These are phyloP conservation scores for Kwoniella shandongensis DNA, from an alignment of 768 basidiomycete genomes.

Conservation along the genomic window DNA sequence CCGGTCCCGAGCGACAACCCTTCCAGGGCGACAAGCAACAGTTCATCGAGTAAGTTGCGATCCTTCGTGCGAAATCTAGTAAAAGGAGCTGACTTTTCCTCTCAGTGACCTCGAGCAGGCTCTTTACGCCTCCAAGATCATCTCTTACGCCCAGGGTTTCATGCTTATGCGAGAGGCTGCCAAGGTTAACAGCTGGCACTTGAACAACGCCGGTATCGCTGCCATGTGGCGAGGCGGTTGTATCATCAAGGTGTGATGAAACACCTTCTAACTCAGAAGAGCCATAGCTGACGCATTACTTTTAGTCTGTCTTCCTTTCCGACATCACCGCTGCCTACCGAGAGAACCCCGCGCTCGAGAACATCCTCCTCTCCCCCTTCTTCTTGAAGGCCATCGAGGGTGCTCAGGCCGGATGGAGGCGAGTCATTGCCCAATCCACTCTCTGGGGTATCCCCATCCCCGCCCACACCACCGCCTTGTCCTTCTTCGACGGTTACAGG, in stretches of 20 bases:
- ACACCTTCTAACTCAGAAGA: not conserved
- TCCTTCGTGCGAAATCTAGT: not conserved
- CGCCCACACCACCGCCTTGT: conserved; percentile 89
- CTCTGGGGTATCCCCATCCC: conserved; percentile 98
- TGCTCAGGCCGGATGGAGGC: conserved; percentile 97
- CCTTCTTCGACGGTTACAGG: conserved; percentile 99
- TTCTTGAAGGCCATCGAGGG: conserved; percentile 84
- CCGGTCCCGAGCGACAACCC: conserved; percentile 84
- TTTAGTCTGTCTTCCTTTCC: conserved; percentile 46
- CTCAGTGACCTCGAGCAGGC: conserved; percentile 88
- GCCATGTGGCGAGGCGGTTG: conserved; percentile 99
- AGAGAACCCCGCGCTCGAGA: conserved; percentile 81
- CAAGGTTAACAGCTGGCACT: conserved; percentile 81
- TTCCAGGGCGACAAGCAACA: conserved; percentile 98
- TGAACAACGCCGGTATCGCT: conserved; percentile 97
- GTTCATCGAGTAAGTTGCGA: conserved; percentile 70
- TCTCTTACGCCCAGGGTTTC: conserved; percentile 99
- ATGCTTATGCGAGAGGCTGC: conserved; percentile 99
- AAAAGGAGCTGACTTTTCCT: not conserved
- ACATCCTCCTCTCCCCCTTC: conserved; percentile 92
- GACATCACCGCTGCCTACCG: conserved; percentile 67
- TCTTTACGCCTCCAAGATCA: conserved; percentile 98
- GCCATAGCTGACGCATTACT: conserved; percentile 18
- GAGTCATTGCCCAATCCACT: conserved; percentile 90
- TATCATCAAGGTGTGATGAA: conserved; percentile 78